phyloP scores from a whole-genome alignment of 148 eudicot genomes.

The Cornus kousa region DNA sequence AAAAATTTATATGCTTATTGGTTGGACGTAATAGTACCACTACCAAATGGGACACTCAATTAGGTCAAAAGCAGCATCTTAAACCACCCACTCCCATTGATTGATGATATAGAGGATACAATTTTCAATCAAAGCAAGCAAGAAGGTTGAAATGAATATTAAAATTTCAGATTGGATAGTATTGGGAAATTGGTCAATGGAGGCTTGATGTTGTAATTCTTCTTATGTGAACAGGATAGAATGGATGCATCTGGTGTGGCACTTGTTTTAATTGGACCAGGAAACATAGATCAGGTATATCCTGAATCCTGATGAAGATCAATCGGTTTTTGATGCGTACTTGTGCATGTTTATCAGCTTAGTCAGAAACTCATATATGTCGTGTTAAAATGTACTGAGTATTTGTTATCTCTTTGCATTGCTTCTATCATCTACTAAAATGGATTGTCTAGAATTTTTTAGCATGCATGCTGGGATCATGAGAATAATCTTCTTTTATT shows the following conservation, averaged over 20 bases:
- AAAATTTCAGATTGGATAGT: background rate
- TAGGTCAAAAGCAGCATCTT: background rate
- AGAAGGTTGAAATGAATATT: background rate
- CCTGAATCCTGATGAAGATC: background rate
- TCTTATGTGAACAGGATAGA: slow-evolving; percentile 47
- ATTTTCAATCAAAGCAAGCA: background rate
- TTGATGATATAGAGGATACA: background rate
- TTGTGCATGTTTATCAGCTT: background rate
- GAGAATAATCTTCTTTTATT: background rate
- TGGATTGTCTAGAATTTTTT: background rate
- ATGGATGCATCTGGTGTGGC: slow-evolving; percentile 92
- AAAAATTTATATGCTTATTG: background rate
- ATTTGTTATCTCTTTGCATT: background rate
- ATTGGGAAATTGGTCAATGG: background rate
- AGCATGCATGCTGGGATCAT: background rate
- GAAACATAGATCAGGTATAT: slow-evolving; percentile 83
- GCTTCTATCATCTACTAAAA: background rate
- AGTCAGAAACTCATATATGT: background rate
- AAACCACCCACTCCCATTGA: background rate
- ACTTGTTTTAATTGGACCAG: slow-evolving; percentile 92
- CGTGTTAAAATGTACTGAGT: background rate
- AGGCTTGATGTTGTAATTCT: background rate
- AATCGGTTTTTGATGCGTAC: slow-evolving; percentile 1
- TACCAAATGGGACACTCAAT: background rate
- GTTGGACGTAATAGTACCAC: background rate